Evolutionary conservation across 1,284 basidiomycete species (phyloP).

Genomic region (Apiotrichum akiyoshidainum): DNA sequence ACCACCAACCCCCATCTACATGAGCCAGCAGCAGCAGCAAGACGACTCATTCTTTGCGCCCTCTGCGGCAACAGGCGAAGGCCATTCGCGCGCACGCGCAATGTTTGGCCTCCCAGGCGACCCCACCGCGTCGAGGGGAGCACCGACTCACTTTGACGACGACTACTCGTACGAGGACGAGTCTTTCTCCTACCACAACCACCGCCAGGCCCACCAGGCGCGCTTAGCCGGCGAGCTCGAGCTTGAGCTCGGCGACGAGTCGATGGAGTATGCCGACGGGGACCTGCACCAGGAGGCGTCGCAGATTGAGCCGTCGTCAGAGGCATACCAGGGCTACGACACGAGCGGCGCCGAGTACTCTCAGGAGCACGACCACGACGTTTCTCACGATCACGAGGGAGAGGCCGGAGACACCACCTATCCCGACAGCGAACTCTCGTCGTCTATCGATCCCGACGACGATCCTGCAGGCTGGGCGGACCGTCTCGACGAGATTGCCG

Average conservation of each 20-base stretch:
- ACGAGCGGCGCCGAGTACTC: background rate
- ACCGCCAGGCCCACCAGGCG: background rate
- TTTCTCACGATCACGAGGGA: constrained; percentile 2
- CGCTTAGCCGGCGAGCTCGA: background rate
- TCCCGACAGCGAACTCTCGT: constrained; percentile 27
- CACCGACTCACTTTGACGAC: constrained; percentile 1
- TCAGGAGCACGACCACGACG: background rate
- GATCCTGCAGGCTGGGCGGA: constrained; percentile 41
- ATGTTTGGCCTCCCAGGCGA: constrained; percentile 5
- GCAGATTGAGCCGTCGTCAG: background rate
- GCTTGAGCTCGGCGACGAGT: background rate
- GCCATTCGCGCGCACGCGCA: background rate
- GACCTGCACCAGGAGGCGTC: constrained; percentile 4
- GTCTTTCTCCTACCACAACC: constrained; percentile 2
- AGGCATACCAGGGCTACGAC: background rate
- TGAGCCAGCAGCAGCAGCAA: constrained; percentile 6
- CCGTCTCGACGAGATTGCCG: constrained; percentile 45
- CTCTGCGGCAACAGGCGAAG: background rate
- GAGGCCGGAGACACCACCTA: constrained; percentile 15
- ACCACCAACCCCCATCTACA: background rate
- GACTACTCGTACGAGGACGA: constrained; percentile 6
- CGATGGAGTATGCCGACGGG: constrained; percentile 9
- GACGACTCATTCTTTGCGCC: constrained; percentile 23
- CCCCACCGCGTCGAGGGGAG: background rate
- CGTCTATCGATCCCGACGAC: constrained; percentile 35